These are phyloP conservation scores for Phragmites australis DNA, from an alignment of 176 grass and related monocot species.

Conservation along the genomic window DNA sequence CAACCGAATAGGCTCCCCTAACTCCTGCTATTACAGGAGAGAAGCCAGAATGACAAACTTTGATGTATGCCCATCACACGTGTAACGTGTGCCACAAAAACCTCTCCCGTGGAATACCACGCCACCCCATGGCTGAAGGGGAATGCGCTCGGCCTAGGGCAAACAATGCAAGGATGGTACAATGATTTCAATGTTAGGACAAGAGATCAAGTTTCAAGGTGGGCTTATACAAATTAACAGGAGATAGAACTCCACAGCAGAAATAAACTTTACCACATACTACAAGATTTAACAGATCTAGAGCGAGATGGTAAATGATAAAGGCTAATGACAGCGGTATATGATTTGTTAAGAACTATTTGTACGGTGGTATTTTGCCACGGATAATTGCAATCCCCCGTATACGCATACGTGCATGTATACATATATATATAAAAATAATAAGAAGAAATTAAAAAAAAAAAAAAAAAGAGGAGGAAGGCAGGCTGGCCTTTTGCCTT, in stretches of 20 bases:
- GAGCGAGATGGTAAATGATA: not conserved
- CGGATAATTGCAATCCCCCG: no score
- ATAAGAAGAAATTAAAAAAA: no score
- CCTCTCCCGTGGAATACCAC: slow-evolving; percentile 94
- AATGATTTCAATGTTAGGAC: not conserved
- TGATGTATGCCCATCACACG: slow-evolving; percentile 87
- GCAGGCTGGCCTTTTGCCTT: no score
- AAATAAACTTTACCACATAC: not conserved
- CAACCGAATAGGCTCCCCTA: slow-evolving; percentile 27
- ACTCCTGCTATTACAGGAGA: slow-evolving; percentile 38
- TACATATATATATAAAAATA: no score
- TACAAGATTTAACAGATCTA: not conserved
- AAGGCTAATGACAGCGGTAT: not conserved
- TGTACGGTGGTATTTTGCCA: no score
- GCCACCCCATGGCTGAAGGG: slow-evolving; percentile 63
- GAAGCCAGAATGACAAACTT: slow-evolving; percentile 35
- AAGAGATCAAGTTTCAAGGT: not conserved
- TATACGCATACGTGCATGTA: no score
- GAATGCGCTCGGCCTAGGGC: slow-evolving; percentile 87
- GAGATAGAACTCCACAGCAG: not conserved
- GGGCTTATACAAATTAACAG: not conserved
- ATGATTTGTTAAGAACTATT: not conserved
- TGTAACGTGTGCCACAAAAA: slow-evolving; percentile 67
- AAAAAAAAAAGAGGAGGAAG: no score
- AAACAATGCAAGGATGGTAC: not conserved